Evolutionary conservation across 2,329 filamentous ascomycete genomes (phyloP).

Genomic region (Fusarium vanettenii): DNA sequence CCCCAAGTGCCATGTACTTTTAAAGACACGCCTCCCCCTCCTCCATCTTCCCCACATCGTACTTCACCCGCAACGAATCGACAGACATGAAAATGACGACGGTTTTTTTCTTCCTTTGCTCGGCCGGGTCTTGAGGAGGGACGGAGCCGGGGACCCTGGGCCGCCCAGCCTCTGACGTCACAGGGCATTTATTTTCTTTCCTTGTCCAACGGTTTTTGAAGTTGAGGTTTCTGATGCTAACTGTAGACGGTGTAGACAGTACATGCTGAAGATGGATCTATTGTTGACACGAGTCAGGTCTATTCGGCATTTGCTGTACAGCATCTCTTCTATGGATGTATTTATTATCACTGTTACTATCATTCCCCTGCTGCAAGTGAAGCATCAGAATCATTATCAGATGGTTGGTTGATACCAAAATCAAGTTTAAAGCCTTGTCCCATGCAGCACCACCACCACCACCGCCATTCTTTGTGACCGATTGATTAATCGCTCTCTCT

Average conservation of each 20-base stretch:
- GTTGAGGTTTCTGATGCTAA: background rate
- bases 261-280: background rate
- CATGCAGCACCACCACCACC: background rate
- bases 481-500: slow-evolving; percentile 20
- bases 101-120: slow-evolving; percentile 3
- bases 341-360: background rate
- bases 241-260: background rate
- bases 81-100: slow-evolving; percentile 42
- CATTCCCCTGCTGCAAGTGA: background rate
- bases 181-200: background rate
- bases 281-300: background rate
- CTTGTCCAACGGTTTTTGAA: slow-evolving; percentile 19
- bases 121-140: slow-evolving; percentile 38
- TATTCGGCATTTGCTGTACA: background rate
- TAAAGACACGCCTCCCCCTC: background rate
- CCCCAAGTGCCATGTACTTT: slow-evolving; percentile 15
- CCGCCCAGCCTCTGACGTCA: slow-evolving; percentile 46
- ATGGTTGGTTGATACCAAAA: background rate
- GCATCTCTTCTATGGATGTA: background rate
- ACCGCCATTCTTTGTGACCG: slow-evolving; percentile 1
- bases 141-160: slow-evolving; percentile 39
- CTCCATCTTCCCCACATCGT: slow-evolving; percentile 19
- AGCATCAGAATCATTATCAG: background rate
- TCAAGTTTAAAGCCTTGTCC: background rate
- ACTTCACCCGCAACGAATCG: slow-evolving; percentile 28